Conservation (phyloP, 495 filamentous ascomycete genomes). For the Mytilinidion resinicola region DNA sequence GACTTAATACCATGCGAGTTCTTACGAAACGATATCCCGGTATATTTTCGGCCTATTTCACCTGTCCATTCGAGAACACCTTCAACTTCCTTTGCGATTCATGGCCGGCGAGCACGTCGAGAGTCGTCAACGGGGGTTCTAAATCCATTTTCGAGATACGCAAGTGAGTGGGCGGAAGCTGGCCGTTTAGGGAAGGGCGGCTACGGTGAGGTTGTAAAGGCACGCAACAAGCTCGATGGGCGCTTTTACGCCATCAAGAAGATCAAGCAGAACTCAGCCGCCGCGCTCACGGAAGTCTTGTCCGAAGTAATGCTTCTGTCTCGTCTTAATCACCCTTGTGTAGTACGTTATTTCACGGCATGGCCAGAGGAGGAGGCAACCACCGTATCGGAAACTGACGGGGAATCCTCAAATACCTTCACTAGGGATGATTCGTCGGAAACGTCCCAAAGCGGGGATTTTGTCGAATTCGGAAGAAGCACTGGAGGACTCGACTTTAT, state of each 20-base stretch:
- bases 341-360: conserved; percentile 91
- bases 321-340: conserved; percentile 87
- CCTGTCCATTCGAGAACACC: conserved; percentile 19
- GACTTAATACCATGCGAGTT: conserved; percentile 88
- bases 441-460: conserved; percentile 24
- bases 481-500: conserved; percentile 89
- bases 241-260: conserved; percentile 95
- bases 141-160: conserved; percentile 61
- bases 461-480: conserved; percentile 53
- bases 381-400: conserved; percentile 39
- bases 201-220: conserved; percentile 96
- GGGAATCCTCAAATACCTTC: conserved; percentile 42
- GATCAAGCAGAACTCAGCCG: conserved; percentile 73
- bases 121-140: conserved; percentile 21
- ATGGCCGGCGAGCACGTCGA: conserved; percentile 9
- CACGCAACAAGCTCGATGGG: conserved; percentile 86
- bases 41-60: conserved; percentile 34
- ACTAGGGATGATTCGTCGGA: conserved; percentile 17
- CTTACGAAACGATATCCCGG: conserved; percentile 57
- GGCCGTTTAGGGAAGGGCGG: conserved; percentile 86
- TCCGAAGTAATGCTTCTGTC: conserved; percentile 90
- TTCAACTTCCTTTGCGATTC: conserved; percentile 17
- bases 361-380: conserved; percentile 74
- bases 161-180: conserved; percentile 82
- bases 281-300: conserved; percentile 75